These are phyloP conservation scores for Dendrothele bispora DNA, from an alignment of 768 basidiomycete species.

Conservation along the genomic window DNA sequence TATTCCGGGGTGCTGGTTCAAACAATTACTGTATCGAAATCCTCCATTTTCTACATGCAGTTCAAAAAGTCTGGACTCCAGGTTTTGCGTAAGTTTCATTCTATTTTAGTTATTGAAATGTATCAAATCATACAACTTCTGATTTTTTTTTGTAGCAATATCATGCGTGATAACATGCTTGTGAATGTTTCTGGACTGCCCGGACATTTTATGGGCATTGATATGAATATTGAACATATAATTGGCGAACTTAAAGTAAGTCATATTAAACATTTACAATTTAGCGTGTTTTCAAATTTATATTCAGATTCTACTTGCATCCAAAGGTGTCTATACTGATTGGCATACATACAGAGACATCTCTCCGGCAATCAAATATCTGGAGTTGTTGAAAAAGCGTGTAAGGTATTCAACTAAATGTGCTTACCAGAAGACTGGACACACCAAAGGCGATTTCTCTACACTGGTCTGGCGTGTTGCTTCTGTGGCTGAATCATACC, in stretches of 20 bases:
- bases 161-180: slow-evolving; percentile 16
- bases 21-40: slow-evolving; percentile 1
- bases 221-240: slow-evolving; percentile 2
- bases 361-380: background rate
- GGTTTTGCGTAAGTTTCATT: slow-evolving; percentile 12
- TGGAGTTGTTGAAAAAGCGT: background rate
- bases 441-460: background rate
- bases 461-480: background rate
- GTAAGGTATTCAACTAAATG: background rate
- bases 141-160: slow-evolving; percentile 8
- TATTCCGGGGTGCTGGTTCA: slow-evolving; percentile 2
- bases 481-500: background rate
- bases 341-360: background rate
- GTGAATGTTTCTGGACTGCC: slow-evolving; percentile 14
- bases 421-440: background rate
- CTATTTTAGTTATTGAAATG: no score
- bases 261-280: background rate
- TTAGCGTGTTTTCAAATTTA: background rate
- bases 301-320: background rate
- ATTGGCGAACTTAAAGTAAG: background rate
- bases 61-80: slow-evolving; percentile 15
- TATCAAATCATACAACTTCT: background rate
- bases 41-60: slow-evolving; percentile 4
- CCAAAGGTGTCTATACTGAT: background rate
- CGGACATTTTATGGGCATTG: slow-evolving; percentile 14